Conservation (phyloP, 2,329 filamentous ascomycete species). For the Tolypocladium tropicale region DNA sequence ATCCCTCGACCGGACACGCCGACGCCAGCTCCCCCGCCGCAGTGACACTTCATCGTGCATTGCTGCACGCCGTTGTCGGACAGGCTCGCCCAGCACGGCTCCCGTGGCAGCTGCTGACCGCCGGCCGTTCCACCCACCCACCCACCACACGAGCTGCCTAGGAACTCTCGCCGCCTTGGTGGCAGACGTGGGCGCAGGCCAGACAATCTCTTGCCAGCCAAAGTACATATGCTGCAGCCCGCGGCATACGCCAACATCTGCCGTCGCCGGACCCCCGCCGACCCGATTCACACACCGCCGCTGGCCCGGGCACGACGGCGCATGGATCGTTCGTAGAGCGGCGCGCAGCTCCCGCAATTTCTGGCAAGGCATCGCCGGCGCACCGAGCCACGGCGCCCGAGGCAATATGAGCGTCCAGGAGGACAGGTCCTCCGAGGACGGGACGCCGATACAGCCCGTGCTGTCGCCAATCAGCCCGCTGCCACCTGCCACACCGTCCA, state of each 20-base stretch:
- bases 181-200: not conserved
- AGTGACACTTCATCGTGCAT: conserved; percentile 14
- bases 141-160: not conserved
- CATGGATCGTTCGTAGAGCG: not conserved
- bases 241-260: not conserved
- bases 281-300: not conserved
- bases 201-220: not conserved
- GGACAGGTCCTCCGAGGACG: conserved; percentile 11
- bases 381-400: not conserved
- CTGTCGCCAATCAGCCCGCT: conserved; percentile 21
- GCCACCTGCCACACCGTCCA: conserved; percentile 18
- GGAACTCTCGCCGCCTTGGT: not conserved
- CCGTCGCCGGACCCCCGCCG: not conserved
- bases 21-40: conserved; percentile 4
- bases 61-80: conserved; percentile 2
- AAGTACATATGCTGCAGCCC: not conserved
- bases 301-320: not conserved
- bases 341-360: not conserved
- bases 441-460: conserved; percentile 15
- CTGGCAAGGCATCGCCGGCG: not conserved
- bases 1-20: conserved; percentile 1
- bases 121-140: not conserved
- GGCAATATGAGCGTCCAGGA: conserved; percentile 19
- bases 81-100: not conserved
- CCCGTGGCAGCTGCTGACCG: not conserved